These are phyloP conservation scores for Zygnema circumcarinatum DNA, from an alignment of 139 green algal genomes.

Conservation along the genomic window DNA sequence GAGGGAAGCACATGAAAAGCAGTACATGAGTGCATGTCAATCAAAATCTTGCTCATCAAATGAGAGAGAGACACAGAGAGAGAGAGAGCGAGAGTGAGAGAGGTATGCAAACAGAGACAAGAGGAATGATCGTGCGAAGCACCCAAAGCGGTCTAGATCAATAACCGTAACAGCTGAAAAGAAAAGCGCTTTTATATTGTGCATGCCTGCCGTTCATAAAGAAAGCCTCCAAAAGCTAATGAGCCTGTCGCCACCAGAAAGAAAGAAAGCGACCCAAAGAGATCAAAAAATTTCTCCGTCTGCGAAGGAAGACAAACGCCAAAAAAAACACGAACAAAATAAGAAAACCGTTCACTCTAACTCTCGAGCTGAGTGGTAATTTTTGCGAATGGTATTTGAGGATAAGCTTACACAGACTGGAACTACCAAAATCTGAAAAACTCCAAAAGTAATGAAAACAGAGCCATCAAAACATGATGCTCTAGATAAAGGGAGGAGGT, in stretches of 20 bases:
- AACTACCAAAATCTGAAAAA: not conserved
- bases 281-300: slow-evolving; percentile 46
- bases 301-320: not conserved
- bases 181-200: not conserved
- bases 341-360: not conserved
- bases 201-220: slow-evolving; percentile 20
- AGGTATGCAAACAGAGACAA: slow-evolving; percentile 16
- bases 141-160: not conserved
- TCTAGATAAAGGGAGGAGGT: not conserved
- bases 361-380: not conserved
- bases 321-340: not conserved
- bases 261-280: slow-evolving; percentile 21
- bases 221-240: not conserved
- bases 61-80: not conserved
- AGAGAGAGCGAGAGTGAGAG: not conserved
- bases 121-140: not conserved
- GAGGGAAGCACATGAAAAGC: not conserved
- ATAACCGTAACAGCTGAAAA: slow-evolving; percentile 3
- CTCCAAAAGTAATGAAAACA: not conserved
- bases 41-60: no score
- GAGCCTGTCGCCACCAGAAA: slow-evolving; percentile 20
- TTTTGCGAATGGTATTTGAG: not conserved
- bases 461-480: not conserved
- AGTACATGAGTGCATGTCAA: no score
- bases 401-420: not conserved